These are phyloP conservation scores for Sporothrix euskadiensis DNA, from an alignment of 2,329 filamentous ascomycete species.

Conservation along the genomic window DNA sequence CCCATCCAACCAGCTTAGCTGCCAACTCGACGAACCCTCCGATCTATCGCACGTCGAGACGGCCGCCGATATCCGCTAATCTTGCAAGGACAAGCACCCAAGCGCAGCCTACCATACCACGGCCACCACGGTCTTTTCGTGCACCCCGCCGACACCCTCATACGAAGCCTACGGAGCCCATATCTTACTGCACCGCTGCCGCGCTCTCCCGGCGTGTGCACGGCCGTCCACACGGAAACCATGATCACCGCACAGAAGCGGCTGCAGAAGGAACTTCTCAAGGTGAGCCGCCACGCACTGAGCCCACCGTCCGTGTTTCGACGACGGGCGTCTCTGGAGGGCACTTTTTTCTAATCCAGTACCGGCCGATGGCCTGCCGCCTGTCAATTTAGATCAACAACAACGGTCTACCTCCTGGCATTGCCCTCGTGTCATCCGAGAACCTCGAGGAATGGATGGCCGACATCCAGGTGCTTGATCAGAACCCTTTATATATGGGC, in stretches of 20 bases:
- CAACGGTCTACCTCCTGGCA: conserved; percentile 62
- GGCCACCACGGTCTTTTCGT: background rate
- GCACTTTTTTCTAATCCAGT: background rate
- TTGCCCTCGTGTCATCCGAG: conserved; percentile 76
- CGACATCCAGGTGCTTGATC: conserved; percentile 87
- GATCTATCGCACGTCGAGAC: background rate
- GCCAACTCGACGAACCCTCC: background rate
- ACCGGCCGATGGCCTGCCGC: background rate
- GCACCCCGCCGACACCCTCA: background rate
- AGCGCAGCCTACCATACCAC: background rate
- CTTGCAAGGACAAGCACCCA: background rate
- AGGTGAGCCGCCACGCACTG: conserved; percentile 45
- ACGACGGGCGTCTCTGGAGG: background rate
- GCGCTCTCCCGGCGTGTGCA: background rate
- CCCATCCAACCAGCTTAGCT: background rate
- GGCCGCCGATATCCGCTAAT: background rate
- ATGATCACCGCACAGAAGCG: conserved; percentile 55
- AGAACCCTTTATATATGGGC: conserved; percentile 81
- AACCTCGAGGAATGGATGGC: conserved; percentile 88
- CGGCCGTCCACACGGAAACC: background rate
- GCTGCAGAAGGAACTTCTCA: conserved; percentile 59
- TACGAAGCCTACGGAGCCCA: background rate
- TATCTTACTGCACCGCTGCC: background rate
- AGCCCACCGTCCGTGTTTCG: background rate
- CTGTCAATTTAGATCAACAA: conserved; percentile 50